phyloP scores from a whole-genome alignment of 129 eudicot species.

The Glebionis coronaria region DNA sequence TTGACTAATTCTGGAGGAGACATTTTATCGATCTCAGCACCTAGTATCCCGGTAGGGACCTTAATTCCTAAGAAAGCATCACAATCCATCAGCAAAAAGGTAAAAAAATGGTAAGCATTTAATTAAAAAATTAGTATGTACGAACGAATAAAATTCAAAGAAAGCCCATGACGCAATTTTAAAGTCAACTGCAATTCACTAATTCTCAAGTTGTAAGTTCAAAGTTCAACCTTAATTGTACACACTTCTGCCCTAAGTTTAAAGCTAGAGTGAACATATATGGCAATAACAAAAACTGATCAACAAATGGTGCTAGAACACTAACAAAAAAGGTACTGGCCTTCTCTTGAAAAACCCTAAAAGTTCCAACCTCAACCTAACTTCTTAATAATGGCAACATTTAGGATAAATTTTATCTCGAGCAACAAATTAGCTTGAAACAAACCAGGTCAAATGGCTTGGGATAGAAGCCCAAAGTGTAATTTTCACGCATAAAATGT shows the following conservation, averaged over 20 bases:
- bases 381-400: too few relatives aligned
- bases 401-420: too few relatives aligned
- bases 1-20: constrained; percentile 74
- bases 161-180: background rate
- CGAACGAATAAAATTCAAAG: background rate
- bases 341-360: too few relatives aligned
- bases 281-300: too few relatives aligned
- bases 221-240: background rate
- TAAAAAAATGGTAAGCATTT: background rate
- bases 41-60: constrained; percentile 65
- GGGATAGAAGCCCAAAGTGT: too few relatives aligned
- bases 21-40: constrained; percentile 63
- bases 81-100: constrained; percentile 14
- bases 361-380: too few relatives aligned
- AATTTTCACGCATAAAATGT: too few relatives aligned
- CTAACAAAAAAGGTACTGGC: too few relatives aligned
- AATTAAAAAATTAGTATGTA: background rate
- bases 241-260: background rate
- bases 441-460: too few relatives aligned
- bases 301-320: too few relatives aligned
- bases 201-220: background rate
- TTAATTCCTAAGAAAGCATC: constrained; percentile 49
- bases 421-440: too few relatives aligned
- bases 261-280: background rate
- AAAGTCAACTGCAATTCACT: background rate